phyloP scores from a whole-genome alignment of 352 stramenopile species.

The Phytophthora ramorum region DNA sequence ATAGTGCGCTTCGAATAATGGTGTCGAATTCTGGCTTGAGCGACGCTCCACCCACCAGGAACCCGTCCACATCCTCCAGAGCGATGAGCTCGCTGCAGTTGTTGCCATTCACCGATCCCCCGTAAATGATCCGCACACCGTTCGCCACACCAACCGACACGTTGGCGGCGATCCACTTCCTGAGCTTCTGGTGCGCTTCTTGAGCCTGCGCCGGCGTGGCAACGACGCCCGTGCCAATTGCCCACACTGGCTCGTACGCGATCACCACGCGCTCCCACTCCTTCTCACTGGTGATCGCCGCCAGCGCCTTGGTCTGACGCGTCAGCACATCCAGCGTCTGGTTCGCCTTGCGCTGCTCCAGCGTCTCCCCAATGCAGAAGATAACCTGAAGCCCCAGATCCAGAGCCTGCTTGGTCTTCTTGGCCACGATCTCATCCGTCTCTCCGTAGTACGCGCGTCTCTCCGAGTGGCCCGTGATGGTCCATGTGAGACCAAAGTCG shows the following conservation, averaged over 20 bases:
- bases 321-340: slow-evolving; percentile 94
- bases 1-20: slow-evolving; percentile 78
- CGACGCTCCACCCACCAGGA: slow-evolving; percentile 94
- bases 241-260: slow-evolving; percentile 98
- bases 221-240: slow-evolving; percentile 97
- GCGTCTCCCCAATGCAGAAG: slow-evolving; percentile 97
- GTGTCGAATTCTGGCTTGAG: slow-evolving; percentile 93
- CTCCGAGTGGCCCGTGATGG: slow-evolving; percentile 94
- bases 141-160: slow-evolving; percentile 76
- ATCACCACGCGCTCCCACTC: slow-evolving; percentile 91
- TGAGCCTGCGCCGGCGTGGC: slow-evolving; percentile 96
- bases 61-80: slow-evolving; percentile 90
- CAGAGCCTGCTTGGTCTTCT: slow-evolving; percentile 93
- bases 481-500: slow-evolving; percentile 80
- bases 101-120: slow-evolving; percentile 92
- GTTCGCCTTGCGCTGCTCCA: slow-evolving; percentile 89
- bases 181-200: slow-evolving; percentile 88
- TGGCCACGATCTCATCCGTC: slow-evolving; percentile 93
- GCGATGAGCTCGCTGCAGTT: slow-evolving; percentile 92
- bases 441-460: slow-evolving; percentile 92
- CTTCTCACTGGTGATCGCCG: slow-evolving; percentile 82
- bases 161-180: slow-evolving; percentile 75
- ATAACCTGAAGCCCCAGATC: slow-evolving; percentile 93
- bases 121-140: slow-evolving; percentile 91
- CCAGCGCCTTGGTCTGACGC: slow-evolving; percentile 95